Evolutionary conservation across 345 rosid genomes (phyloP).

Genomic region (Turritis glabra): DNA sequence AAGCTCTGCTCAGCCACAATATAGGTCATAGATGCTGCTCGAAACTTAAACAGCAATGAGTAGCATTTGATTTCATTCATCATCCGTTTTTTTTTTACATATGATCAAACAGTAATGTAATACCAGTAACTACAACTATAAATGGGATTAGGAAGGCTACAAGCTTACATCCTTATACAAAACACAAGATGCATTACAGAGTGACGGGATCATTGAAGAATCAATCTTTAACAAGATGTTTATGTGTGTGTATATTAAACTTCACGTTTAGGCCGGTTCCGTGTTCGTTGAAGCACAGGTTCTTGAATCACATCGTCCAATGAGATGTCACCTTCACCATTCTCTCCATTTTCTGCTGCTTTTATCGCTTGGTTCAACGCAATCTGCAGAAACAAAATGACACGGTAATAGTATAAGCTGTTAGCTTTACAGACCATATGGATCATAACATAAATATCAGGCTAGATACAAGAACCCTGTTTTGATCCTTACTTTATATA

Average conservation of each 20-base stretch:
- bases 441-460: background rate
- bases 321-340: constrained; percentile 37
- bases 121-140: constrained; percentile 17
- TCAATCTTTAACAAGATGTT: background rate
- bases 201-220: background rate
- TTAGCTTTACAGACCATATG: background rate
- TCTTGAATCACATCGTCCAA: constrained; percentile 48
- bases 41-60: background rate
- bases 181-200: constrained; percentile 11
- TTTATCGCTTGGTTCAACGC: constrained; percentile 58
- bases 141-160: constrained; percentile 4
- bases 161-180: constrained; percentile 22
- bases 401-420: background rate
- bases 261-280: constrained; percentile 80
- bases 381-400: constrained; percentile 45
- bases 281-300: constrained; percentile 51
- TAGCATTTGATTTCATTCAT: background rate
- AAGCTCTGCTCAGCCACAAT: background rate
- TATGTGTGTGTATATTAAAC: constrained; percentile 30
- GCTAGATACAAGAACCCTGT: too few relatives aligned
- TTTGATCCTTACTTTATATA: background rate
- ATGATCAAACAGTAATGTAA: background rate
- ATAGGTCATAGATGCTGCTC: background rate
- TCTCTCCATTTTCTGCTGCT: constrained; percentile 55
- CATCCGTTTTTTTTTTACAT: constrained; percentile 4